These are phyloP conservation scores for Paralagenidium karlingii DNA, from an alignment of 352 stramenopile species.

Conservation along the genomic window DNA sequence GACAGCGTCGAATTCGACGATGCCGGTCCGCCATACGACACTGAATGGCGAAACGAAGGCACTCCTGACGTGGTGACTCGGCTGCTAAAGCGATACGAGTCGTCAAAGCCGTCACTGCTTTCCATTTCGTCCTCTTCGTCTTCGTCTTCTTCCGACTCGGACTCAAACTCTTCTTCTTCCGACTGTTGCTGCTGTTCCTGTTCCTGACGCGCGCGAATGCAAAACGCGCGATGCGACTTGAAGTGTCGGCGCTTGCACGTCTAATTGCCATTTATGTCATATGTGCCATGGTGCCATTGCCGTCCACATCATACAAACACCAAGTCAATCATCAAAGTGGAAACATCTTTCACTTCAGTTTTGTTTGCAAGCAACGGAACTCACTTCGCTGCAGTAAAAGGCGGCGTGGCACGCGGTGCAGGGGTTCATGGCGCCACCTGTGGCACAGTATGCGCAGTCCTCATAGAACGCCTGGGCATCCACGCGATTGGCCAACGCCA, in stretches of 20 bases:
- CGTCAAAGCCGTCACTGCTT: too few relatives aligned
- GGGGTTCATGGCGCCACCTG: constrained; percentile 28
- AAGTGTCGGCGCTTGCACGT: constrained; percentile 60
- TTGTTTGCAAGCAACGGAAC: too few relatives aligned
- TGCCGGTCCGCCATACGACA: too few relatives aligned
- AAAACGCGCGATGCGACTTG: constrained; percentile 50
- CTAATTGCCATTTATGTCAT: too few relatives aligned
- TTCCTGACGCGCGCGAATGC: constrained; percentile 25
- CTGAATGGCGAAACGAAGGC: too few relatives aligned
- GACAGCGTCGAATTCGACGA: too few relatives aligned
- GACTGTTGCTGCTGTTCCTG: constrained; percentile 20
- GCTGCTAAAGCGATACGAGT: too few relatives aligned
- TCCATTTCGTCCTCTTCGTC: too few relatives aligned
- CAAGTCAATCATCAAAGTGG: background rate
- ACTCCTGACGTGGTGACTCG: too few relatives aligned
- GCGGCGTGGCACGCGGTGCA: constrained; percentile 59
- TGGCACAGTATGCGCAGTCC: constrained; percentile 64
- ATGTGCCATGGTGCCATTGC: too few relatives aligned
- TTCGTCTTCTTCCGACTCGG: constrained; percentile 56
- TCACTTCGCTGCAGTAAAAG: constrained; percentile 63
- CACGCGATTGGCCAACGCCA: constrained; percentile 26
- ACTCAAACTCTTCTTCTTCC: constrained; percentile 28
- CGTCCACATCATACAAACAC: background rate
- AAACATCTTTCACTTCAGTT: too few relatives aligned
- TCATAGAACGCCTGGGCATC: constrained; percentile 20